A percentile compares a stretch with the other conserved stretches of the same genome.
phyloP scores from a whole-genome alignment of 805 yeast genomes.

The Wickerhamiella australiensis region DNA sequence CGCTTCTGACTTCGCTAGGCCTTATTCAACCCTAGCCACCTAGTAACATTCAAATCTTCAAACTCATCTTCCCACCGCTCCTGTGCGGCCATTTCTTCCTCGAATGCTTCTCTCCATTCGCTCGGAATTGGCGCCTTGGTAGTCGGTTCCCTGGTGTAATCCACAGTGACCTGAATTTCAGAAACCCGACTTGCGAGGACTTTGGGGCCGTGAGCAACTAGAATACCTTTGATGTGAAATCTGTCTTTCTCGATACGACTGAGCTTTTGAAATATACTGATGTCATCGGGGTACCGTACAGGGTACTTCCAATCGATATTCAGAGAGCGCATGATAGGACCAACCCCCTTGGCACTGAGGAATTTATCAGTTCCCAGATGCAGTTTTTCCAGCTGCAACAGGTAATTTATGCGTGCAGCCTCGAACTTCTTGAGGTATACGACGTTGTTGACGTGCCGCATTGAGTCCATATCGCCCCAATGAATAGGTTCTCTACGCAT shows the following conservation, averaged over 20 bases:
- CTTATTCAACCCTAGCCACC: neutral
- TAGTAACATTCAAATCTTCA: neutral
- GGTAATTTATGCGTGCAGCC: conserved; percentile 24
- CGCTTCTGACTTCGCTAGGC: no score
- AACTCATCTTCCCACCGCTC: conserved; percentile 8
- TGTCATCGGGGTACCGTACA: conserved; percentile 24
- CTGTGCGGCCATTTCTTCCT: conserved; percentile 10
- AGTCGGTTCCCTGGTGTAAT: conserved; percentile 22
- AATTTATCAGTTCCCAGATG: conserved; percentile 16
- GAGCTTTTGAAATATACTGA: conserved; percentile 25
- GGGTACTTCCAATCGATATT: conserved; percentile 28
- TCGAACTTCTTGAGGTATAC: conserved; percentile 28
- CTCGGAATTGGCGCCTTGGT: conserved; percentile 26
- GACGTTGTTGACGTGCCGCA: conserved; percentile 28
- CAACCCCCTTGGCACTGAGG: conserved; percentile 21
- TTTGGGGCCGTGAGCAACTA: conserved; percentile 25
- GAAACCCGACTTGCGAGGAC: conserved; percentile 27
- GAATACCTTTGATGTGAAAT: conserved; percentile 23
- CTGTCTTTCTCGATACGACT: conserved; percentile 20
- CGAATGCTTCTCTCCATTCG: conserved; percentile 17
- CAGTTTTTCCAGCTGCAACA: conserved; percentile 13
- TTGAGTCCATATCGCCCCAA: conserved; percentile 25
- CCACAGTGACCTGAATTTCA: conserved; percentile 27
- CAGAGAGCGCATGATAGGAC: conserved; percentile 26
- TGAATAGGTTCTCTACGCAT: conserved; percentile 19